Conservation (phyloP, 345 rosid species). For the Iberis pinnata region DNA sequence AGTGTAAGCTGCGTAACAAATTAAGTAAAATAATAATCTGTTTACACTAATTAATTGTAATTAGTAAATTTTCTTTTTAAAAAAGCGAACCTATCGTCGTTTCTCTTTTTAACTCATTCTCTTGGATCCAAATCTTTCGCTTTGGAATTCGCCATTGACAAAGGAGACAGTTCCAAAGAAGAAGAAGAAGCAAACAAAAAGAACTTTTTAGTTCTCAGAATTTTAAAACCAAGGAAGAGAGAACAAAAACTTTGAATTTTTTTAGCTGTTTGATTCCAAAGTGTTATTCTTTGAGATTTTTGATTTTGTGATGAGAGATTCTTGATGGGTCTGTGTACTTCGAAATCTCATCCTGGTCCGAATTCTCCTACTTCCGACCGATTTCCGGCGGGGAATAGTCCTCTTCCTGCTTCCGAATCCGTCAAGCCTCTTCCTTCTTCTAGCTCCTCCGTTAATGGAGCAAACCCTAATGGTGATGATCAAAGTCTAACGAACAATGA, state of each 20-base stretch:
- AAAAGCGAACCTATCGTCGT: constrained; percentile 47
- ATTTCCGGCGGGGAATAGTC: constrained; percentile 17
- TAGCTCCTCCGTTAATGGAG: constrained; percentile 24
- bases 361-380: constrained; percentile 34
- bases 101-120: constrained; percentile 39
- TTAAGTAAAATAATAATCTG: neutral
- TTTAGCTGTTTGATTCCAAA: neutral
- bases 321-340: constrained; percentile 72
- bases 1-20: no score
- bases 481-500: constrained; percentile 27
- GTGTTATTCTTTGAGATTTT: constrained; percentile 18
- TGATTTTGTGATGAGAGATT: constrained; percentile 15
- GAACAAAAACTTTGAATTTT: constrained; percentile 6
- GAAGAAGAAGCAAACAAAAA: no score
- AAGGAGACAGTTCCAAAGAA: constrained; percentile 27
- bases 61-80: no score
- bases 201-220: no score
- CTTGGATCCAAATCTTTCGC: constrained; percentile 39
- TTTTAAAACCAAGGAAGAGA: neutral
- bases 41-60: constrained; percentile 16
- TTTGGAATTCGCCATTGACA: constrained; percentile 27
- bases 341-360: constrained; percentile 50
- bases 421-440: constrained; percentile 28
- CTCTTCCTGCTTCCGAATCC: constrained; percentile 30
- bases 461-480: constrained; percentile 16